phyloP scores from a whole-genome alignment of 495 filamentous ascomycete genomes.

The Neurospora tetrasperma region DNA sequence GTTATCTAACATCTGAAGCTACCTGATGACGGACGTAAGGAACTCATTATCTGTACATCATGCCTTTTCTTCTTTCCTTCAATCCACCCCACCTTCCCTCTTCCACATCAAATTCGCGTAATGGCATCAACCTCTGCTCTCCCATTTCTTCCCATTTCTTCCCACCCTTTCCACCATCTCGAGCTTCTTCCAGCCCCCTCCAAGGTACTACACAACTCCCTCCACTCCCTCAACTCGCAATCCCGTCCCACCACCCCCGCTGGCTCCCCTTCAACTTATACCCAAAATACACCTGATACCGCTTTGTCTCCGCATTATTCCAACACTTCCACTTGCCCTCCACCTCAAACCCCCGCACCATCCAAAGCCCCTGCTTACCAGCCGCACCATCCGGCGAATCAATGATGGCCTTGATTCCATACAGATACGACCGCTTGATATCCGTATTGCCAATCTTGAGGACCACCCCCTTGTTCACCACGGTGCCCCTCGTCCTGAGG shows the following conservation, averaged over 20 bases:
- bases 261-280: not conserved
- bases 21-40: too few relatives aligned
- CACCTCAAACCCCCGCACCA: not conserved
- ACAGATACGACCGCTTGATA: not conserved
- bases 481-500: not conserved
- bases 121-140: not conserved
- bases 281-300: not conserved
- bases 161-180: not conserved
- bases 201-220: not conserved
- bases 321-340: not conserved
- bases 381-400: not conserved
- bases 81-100: not conserved
- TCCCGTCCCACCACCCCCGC: not conserved
- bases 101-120: not conserved
- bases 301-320: not conserved
- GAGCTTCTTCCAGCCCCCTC: not conserved
- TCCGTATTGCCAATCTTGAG: not conserved
- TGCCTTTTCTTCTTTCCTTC: too few relatives aligned
- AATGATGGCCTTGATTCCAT: not conserved
- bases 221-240: too few relatives aligned
- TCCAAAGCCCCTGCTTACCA: not conserved
- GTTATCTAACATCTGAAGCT: not conserved
- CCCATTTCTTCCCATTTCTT: not conserved
- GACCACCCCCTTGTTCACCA: not conserved
- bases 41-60: too few relatives aligned